phyloP scores from a whole-genome alignment of 2,329 filamentous ascomycete genomes.

The Ceratocystiopsis sp. region DNA sequence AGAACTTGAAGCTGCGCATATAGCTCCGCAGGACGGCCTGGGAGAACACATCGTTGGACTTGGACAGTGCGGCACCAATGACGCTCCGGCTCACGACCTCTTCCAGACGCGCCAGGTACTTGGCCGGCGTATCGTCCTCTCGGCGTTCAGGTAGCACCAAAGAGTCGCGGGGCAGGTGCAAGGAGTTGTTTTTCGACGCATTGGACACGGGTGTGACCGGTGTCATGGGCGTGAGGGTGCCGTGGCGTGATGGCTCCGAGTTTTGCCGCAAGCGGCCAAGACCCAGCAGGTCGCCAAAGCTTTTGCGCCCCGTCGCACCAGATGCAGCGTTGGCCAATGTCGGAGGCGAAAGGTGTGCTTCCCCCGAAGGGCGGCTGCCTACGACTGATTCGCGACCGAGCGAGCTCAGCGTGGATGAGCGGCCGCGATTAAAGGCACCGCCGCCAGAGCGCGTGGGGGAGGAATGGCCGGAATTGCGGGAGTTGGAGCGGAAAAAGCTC shows the following conservation, averaged over 20 bases:
- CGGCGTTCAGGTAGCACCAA: conserved; percentile 58
- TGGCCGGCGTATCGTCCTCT: conserved; percentile 78
- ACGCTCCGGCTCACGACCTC: conserved; percentile 62
- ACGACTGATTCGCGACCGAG: conserved; percentile 56
- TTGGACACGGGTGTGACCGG: conserved; percentile 52
- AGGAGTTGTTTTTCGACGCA: conserved; percentile 65
- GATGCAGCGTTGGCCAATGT: conserved; percentile 66
- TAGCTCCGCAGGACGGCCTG: conserved; percentile 77
- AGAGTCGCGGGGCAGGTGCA: conserved; percentile 59
- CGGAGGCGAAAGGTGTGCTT: conserved; percentile 50
- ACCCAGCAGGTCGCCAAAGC: conserved; percentile 76
- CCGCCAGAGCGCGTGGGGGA: conserved; percentile 32
- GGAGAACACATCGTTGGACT: conserved; percentile 71
- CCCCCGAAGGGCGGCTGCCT: conserved; percentile 52
- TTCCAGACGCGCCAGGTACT: conserved; percentile 73
- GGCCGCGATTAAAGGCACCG: conserved; percentile 30
- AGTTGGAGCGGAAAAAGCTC: conserved; percentile 30
- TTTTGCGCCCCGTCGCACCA: conserved; percentile 58
- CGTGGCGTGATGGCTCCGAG: conserved; percentile 52
- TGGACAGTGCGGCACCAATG: conserved; percentile 73
- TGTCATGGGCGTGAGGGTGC: conserved; percentile 48
- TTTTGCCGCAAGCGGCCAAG: conserved; percentile 66
- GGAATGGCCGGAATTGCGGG: conserved; percentile 45
- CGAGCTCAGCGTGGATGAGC: conserved; percentile 84
- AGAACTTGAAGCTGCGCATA: conserved; percentile 89